Base-by-base conservation (phyloP, 1,284 basidiomycete genomes). In the Rhizoctonia solani region DNA sequence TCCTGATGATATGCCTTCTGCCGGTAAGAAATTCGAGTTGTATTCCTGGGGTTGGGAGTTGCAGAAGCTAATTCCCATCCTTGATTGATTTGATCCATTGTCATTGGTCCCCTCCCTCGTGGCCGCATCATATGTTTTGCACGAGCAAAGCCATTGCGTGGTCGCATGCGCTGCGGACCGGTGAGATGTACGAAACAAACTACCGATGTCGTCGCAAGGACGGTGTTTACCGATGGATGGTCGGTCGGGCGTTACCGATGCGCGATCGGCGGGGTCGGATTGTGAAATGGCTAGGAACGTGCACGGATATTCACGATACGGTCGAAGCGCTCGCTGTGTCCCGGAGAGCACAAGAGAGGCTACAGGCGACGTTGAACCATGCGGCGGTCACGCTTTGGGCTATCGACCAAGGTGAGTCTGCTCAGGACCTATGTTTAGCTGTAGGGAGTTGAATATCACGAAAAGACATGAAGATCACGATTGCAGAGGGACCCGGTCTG, bases 171-270 rank as follows among this genome's bases (percentile, higher is more conserved):
- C 49, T 65, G 14, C 61, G 61, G 5, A 65, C 61, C 9, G 61
- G 61, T 8, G 61, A 65, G 1, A 65, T 65, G 61, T 65, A 65
- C 39, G 49, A 65, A 44, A 42, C 49, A 25, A 65, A 67, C 13
- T 67, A 67, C 39, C 41, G 66, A 16, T 58, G 54, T n/a, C 54
- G 54, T 23, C 47, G 55, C 30, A 34, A 39, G 5, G 66, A 67
- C 27, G 66, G 66, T 2, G 66, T 29, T 25, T 67, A 47, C 54
- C 54, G 66, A 16, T 67, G 54, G 54, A 67, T 67, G 54, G 66
- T 67, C 27, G 66, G 54, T 13, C 54, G 49, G 8, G 66, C 66
- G 19, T 9, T 67, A 16, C 66, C 66, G 4, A 34, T 56, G 23
- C 66, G 66, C 14, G 54, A 67, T 39, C 30, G 32, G 2, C 39